Evolutionary conservation across 352 stramenopile species (phyloP).

Genomic region (Plasmopara muralis): DNA sequence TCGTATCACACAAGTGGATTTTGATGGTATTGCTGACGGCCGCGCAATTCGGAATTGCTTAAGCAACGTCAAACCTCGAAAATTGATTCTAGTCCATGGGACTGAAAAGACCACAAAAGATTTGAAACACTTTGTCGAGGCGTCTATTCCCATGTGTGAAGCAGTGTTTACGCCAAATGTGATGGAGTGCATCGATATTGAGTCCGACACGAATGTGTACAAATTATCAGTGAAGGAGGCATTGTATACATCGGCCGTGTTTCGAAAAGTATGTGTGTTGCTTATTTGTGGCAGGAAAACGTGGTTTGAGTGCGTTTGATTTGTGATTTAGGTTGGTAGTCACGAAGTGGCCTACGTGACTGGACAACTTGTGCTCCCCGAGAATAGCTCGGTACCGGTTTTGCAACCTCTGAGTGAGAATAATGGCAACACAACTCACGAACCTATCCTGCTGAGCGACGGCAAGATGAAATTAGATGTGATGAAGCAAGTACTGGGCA

Average conservation of each 20-base stretch:
- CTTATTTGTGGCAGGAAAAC: no score
- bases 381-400: constrained; percentile 68
- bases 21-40: constrained; percentile 77
- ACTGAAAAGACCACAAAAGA: constrained; percentile 74
- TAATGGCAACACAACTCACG: constrained; percentile 37
- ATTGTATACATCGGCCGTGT: constrained; percentile 75
- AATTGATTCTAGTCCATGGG: constrained; percentile 83
- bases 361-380: constrained; percentile 52
- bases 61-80: constrained; percentile 84
- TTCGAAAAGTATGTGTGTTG: constrained; percentile 57
- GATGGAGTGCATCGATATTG: constrained; percentile 88
- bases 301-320: not conserved
- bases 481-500: constrained; percentile 85
- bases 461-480: constrained; percentile 87
- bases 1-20: constrained; percentile 77
- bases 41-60: constrained; percentile 84
- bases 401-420: constrained; percentile 50
- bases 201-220: constrained; percentile 87
- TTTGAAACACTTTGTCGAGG: constrained; percentile 79
- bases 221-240: constrained; percentile 84
- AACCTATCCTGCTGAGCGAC: constrained; percentile 80
- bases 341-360: constrained; percentile 86
- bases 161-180: constrained; percentile 81
- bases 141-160: constrained; percentile 77
- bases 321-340: constrained; percentile 48